Percentiles rank a stretch among this genome's conserved stretches.
Evolutionary conservation across 306 rosid genomes (phyloP).

Genomic region (Vachellia collinsii): DNA sequence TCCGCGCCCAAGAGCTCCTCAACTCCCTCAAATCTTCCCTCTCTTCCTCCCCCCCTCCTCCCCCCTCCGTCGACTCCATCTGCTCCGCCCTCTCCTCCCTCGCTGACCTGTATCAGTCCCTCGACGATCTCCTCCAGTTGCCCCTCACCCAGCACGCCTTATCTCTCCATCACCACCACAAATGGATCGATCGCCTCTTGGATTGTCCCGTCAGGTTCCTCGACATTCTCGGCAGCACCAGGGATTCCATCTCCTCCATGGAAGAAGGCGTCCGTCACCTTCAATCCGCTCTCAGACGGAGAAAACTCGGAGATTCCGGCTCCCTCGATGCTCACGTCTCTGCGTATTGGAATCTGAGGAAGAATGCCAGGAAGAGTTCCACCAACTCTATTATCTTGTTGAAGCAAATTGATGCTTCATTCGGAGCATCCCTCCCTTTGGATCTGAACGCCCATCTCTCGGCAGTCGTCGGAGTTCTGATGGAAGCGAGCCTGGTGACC

Average conservation of each 20-base stretch:
- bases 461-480: constrained; percentile 60
- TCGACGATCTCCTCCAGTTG: constrained; percentile 59
- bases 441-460: constrained; percentile 48
- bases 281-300: constrained; percentile 65
- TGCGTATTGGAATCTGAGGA: constrained; percentile 49
- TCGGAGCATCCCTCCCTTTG: constrained; percentile 34
- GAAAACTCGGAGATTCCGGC: constrained; percentile 54
- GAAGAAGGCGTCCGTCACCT: constrained; percentile 53
- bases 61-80: constrained; percentile 46
- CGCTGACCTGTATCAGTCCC: constrained; percentile 46
- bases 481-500: constrained; percentile 61
- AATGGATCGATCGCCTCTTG: constrained; percentile 65
- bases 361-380: constrained; percentile 50
- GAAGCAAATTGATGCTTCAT: constrained; percentile 48
- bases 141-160: constrained; percentile 64
- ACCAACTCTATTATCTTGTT: constrained; percentile 43
- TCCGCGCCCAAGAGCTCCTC: constrained; percentile 52
- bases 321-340: constrained; percentile 42
- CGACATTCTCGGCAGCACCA: constrained; percentile 57
- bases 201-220: constrained; percentile 60
- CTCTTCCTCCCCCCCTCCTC: constrained; percentile 31
- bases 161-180: constrained; percentile 48
- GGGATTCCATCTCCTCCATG: constrained; percentile 49
- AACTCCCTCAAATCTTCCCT: constrained; percentile 59
- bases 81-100: constrained; percentile 51